A percentile compares a stretch with the other conserved stretches of the same genome.
Conservation (phyloP, 352 stramenopile genomes). For the Pythium chondricola region DNA sequence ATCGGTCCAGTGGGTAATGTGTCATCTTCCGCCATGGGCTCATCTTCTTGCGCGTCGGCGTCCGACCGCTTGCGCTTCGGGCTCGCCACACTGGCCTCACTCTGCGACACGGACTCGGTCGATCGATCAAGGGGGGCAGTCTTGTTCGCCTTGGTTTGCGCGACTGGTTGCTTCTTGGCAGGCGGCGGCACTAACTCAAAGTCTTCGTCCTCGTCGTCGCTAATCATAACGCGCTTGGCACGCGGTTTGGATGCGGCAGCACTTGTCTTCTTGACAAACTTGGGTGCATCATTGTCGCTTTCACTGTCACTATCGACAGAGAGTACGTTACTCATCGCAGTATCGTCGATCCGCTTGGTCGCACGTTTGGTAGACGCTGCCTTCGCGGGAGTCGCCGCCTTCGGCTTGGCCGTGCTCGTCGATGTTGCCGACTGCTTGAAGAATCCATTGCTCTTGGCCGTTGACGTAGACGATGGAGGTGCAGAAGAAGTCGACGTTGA, state of each 20-base stretch:
- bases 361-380: conserved; percentile 15
- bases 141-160: too few relatives aligned
- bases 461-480: conserved; percentile 13
- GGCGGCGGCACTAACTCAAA: conserved; percentile 2
- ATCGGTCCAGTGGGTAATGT: conserved; percentile 19
- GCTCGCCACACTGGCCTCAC: conserved; percentile 1
- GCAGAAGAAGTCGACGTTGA: conserved; percentile 5
- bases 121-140: conserved; percentile 7
- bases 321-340: conserved; percentile 61
- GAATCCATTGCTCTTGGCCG: conserved; percentile 15
- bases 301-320: conserved; percentile 67
- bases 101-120: too few relatives aligned
- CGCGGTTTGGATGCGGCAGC: conserved; percentile 21
- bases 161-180: too few relatives aligned
- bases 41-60: conserved; percentile 16
- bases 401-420: conserved; percentile 12
- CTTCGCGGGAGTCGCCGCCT: neutral
- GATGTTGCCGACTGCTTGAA: conserved; percentile 16
- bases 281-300: conserved; percentile 32
- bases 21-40: conserved; percentile 25
- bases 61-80: conserved; percentile 8
- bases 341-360: conserved; percentile 31
- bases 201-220: conserved; percentile 64
- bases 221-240: conserved; percentile 51
- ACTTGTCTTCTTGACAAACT: conserved; percentile 45